A percentile compares a stretch with the other conserved stretches of the same genome.
phyloP scores from a whole-genome alignment of 2,329 filamentous ascomycete genomes.

The Trichoderma hamatum region DNA sequence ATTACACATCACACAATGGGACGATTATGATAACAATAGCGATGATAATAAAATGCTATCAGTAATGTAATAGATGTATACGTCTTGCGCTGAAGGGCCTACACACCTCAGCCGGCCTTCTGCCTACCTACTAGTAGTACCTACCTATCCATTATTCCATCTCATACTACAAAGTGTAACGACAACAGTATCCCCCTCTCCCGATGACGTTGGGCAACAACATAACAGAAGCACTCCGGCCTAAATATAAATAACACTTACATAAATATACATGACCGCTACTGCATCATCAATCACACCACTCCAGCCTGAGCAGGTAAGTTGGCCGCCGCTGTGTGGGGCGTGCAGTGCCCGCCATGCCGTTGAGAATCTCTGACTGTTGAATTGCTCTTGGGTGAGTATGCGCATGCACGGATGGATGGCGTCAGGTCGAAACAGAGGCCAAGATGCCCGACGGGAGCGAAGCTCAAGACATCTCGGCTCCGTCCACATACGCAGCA shows the following conservation, averaged over 20 bases:
- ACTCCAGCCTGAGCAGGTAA: neutral
- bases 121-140: too few relatives aligned
- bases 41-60: neutral
- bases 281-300: constrained; percentile 20
- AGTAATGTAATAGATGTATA: neutral
- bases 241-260: neutral
- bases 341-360: neutral
- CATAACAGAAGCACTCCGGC: constrained; percentile 5
- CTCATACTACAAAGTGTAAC: neutral
- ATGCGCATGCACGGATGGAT: neutral
- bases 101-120: too few relatives aligned
- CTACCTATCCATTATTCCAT: neutral
- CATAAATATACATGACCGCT: neutral
- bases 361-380: constrained; percentile 4
- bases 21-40: too few relatives aligned
- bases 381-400: neutral
- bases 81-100: too few relatives aligned
- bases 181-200: neutral
- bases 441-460: constrained; percentile 7
- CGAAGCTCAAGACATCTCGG: neutral
- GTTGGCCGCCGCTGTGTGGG: neutral
- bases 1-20: too few relatives aligned
- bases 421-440: constrained; percentile 3
- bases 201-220: constrained; percentile 17
- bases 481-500: neutral